Base-by-base conservation (phyloP, 1,139 yeast genomes). In the Saccharomyces hybrid region DNA sequence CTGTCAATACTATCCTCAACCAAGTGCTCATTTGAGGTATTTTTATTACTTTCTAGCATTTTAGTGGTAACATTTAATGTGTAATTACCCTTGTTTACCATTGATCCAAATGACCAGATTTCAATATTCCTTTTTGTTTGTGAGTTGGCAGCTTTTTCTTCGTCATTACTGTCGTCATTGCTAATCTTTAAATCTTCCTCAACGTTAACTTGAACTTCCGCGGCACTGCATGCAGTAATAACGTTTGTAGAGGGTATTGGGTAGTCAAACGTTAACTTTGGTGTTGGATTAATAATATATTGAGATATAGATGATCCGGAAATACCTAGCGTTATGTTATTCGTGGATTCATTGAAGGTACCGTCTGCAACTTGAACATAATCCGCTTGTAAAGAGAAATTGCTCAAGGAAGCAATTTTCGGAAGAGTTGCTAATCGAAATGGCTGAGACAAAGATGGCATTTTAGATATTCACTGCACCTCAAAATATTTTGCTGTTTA, bases 281-380 rank as follows among this genome's bases (percentile, higher is more conserved):
- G 96, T 11, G 95, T 82, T 38, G 97, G 97, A 62, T 81, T 82
- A 52, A 88, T 78, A 34, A 86, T 75, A 66, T 84, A 86, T 56
- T 84, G 81, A 16, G 88, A 82, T 52, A 90, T 76, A 54, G 86
- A 82, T 48, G 93, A 86, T 56, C 88, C 89, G 27, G 95, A 84
- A 41, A 88, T 78, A 49, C 90, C 95, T 46, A 88, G 70, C 63
- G 83, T 69, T 1, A 74, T 59, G 41, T 61, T 69, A 48, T 73
- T 70, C 4, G 69, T 58, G 28, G 60, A 59, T n/a, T 64, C 62
- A 23, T 59, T 56, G 34, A 69, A 57, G 51, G 57, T 54, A 49
- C 64, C 67, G 32, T 61, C 61, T 6, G 70, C 65, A n/a, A 63
- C 65, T 51, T 65, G 68, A 25, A 67, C 50, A 31, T 60, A 57